Evolutionary conservation across 2,329 filamentous ascomycete species (phyloP).

Genomic region (Fusarium temperatum): DNA sequence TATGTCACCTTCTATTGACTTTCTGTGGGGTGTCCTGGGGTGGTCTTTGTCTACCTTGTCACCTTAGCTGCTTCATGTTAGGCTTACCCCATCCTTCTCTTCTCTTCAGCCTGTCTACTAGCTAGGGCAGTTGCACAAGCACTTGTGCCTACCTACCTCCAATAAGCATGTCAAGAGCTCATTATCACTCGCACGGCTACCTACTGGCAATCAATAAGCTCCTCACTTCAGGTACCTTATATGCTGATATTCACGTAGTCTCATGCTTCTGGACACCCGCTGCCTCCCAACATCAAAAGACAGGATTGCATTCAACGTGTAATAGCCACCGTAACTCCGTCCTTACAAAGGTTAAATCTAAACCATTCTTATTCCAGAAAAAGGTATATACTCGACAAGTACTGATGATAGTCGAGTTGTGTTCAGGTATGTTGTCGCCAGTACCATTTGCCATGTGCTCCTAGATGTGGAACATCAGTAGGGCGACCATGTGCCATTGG

Average conservation of each 20-base stretch:
- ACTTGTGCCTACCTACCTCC: not conserved
- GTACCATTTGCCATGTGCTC: not conserved
- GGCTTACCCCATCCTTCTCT: not conserved
- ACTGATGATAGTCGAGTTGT: not conserved
- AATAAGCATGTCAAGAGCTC: not conserved
- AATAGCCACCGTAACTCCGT: constrained; percentile 4
- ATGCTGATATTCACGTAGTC: not conserved
- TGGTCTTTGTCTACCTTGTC: constrained; percentile 7
- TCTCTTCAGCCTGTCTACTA: not conserved
- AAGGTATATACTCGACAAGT: not conserved
- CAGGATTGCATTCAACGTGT: not conserved
- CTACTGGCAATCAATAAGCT: not conserved
- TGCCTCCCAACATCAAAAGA: not conserved
- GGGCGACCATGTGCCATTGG: constrained; percentile 4
- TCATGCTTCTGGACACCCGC: not conserved
- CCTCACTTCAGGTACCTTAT: not conserved
- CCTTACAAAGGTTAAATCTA: constrained; percentile 14
- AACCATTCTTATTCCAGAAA: constrained; percentile 11
- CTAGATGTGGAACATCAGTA: not conserved
- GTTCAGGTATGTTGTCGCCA: not conserved
- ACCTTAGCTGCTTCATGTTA: constrained; percentile 10
- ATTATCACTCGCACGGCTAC: not conserved
- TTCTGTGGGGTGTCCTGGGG: constrained; percentile 38
- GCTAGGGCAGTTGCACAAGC: not conserved
- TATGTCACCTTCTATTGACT: constrained; percentile 31